Evolutionary conservation across 495 filamentous ascomycete genomes (phyloP), one percentile per base, ranked within the genome.

Genomic region (Hyaloscypha variabilis): DNA sequence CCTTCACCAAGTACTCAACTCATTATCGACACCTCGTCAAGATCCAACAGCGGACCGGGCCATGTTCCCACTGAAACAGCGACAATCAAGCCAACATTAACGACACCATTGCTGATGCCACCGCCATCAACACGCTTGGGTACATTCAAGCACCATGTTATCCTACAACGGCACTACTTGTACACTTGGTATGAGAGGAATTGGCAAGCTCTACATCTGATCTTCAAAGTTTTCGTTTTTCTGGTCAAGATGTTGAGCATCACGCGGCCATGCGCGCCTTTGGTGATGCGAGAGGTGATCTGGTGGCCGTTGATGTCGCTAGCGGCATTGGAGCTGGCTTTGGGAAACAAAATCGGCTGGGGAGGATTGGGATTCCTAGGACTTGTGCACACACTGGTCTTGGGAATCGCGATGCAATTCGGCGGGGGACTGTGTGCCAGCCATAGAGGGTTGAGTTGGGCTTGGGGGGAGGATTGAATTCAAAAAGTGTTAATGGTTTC

Each of bases 301-400:
- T 76, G 81, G 30, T 91, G 89, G 68, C 84, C 88, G 31, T 73
- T 92, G 21, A 73, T 91, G 6, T 71, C 77, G 19, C 67, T 90
- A 6, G 88, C 89, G 23, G 80, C 81, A 0, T 62, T 90, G 5
- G 85, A 88, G 54, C 71, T 79, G 58, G 67, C 56, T 25, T n/a
- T 68, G n/a, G 61, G 69, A 5, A 62, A 56, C 17, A 60, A 36
- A 26, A 54, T 68, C 10, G 39, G 58, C 10, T 69, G 66, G 66
- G 49, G 46, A 21, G 23, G 49, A 23, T 59, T 31, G 49, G 34
- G 6, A 26, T 14, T 59, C 8, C 60, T 72, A 14, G 63, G 36
- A 8, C 55, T 64, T 5, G 1, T 73, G 28, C 73, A 75, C 69
- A 36, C 26, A 13, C n/a, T 55, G 8, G 60, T 72, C 29, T n/a